Evolutionary conservation across 2,329 filamentous ascomycete genomes (phyloP).

Genomic region (Eutypa lata): DNA sequence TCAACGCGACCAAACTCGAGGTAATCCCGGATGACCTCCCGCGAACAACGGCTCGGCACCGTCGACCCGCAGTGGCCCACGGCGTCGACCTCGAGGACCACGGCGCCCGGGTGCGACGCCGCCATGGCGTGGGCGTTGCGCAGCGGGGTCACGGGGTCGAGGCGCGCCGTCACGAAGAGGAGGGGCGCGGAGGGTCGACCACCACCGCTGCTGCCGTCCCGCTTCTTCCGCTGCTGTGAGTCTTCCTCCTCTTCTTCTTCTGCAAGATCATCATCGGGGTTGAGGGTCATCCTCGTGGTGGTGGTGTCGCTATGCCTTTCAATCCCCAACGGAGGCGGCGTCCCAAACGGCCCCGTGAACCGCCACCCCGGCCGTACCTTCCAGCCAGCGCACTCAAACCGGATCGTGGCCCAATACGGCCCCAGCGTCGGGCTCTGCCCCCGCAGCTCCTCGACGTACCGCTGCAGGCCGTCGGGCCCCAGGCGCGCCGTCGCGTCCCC

Average conservation of each 20-base stretch:
- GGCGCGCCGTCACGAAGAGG: conserved; percentile 39
- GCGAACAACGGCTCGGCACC: conserved; percentile 8
- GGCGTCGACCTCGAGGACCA: conserved; percentile 14
- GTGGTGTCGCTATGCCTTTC: not conserved
- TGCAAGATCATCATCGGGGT: too few relatives aligned
- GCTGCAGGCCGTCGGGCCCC: conserved; percentile 21
- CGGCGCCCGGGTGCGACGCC: conserved; percentile 10
- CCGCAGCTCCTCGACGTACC: conserved; percentile 26
- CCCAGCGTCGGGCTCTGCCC: conserved; percentile 29
- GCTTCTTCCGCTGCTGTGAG: conserved; percentile 22
- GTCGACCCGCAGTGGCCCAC: conserved; percentile 13
- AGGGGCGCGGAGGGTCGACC: conserved; percentile 36
- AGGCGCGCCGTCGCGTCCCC: conserved; percentile 16
- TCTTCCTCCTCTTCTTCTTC: not conserved
- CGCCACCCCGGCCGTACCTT: conserved; percentile 34
- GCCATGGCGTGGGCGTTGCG: conserved; percentile 29
- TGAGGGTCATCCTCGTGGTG: not conserved
- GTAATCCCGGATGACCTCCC: conserved; percentile 8
- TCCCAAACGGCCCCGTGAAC: conserved; percentile 32
- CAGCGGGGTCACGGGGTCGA: conserved; percentile 46
- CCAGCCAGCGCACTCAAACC: conserved; percentile 38
- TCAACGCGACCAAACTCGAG: conserved; percentile 2
- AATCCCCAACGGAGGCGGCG: not conserved
- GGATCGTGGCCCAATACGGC: conserved; percentile 31
- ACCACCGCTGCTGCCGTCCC: too few relatives aligned